Conservation (phyloP, 2,329 filamentous ascomycete species). For the Lasiodiplodia theobromae region DNA sequence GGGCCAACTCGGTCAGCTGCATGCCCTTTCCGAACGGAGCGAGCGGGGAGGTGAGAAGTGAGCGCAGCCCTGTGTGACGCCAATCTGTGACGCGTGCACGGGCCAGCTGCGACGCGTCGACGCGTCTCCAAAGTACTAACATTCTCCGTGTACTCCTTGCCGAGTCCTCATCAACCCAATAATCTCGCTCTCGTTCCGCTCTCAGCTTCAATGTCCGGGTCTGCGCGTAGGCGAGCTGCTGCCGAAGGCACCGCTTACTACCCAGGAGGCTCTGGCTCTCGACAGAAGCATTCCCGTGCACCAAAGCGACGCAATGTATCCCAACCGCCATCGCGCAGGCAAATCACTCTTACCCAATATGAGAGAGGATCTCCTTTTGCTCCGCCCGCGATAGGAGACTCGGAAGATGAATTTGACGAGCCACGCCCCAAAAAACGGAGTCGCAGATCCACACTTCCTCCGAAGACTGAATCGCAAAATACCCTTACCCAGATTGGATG, state of each 20-base stretch:
- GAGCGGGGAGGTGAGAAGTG: neutral
- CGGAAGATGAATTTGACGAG: constrained; percentile 12
- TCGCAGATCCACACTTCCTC: neutral
- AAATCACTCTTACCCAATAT: constrained; percentile 25
- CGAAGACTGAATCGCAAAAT: constrained; percentile 22
- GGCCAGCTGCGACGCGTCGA: neutral
- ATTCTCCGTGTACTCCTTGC: no score
- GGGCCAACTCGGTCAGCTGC: constrained; percentile 3
- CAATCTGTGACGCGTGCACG: neutral
- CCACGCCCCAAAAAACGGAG: constrained; percentile 1
- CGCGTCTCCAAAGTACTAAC: constrained; percentile 2
- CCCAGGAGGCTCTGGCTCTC: neutral
- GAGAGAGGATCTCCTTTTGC: neutral
- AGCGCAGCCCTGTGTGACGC: neutral
- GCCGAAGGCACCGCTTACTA: neutral
- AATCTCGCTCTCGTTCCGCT: neutral
- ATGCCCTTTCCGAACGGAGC: neutral
- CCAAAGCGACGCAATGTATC: neutral
- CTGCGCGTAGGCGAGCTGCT: neutral
- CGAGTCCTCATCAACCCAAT: neutral
- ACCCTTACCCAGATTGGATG: constrained; percentile 29
- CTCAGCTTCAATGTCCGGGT: neutral
- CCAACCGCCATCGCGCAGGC: neutral
- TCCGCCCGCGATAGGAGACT: neutral
- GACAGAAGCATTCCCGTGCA: neutral